Base-by-base conservation (phyloP, 192 early-diverging fungal species). In the Linnemannia zychae region DNA sequence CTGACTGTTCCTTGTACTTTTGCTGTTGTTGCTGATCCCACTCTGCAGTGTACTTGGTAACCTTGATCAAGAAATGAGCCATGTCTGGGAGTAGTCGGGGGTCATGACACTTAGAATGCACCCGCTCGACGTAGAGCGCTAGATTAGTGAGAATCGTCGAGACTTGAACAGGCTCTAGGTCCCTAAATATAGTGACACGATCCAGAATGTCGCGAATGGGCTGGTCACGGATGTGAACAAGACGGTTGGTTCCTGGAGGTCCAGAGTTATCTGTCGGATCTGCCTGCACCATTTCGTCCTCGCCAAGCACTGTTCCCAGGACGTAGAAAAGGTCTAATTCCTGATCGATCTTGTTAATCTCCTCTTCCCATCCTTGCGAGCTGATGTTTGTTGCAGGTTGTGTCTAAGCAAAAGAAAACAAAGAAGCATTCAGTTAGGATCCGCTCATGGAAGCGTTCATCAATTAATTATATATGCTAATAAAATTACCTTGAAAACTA, bases 131-230 rank as follows among this genome's bases (percentile, higher is more conserved):
- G 74, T 93, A 93, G 15, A 85, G 86, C 18, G 87, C 83, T 44
- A 90, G 74, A 49, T 91, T 93, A 57, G 79, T 88, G 16, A 93
- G 80, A 74, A 93, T 85, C 6, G 87, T 89, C 7, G 92, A 93
- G 17, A 91, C 90, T 33, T 88, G 76, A 22, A 71, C 57, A 20
- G 88, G 84, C 7, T 89, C 89, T 57, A 91, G 76, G 40, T 90
- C 88, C n/a, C 83, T 46, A 38, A 85, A 85, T 33, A 85, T 85
- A 37, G 48, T 79, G 60, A 87, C 78, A 52, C 78, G 68, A 44
- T 91, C 91, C 67, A 93, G 79, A 24, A 93, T 91, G 70, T 93
- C 92, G 17, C 88, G 84, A 33, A 93, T 81, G 46, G 92, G 92
- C 37, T 93, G 91, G 67, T 91, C 91, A 6, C 89, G 88, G 15